Base-by-base conservation (phyloP, 1,284 basidiomycete species). In the Boletus sp. region DNA sequence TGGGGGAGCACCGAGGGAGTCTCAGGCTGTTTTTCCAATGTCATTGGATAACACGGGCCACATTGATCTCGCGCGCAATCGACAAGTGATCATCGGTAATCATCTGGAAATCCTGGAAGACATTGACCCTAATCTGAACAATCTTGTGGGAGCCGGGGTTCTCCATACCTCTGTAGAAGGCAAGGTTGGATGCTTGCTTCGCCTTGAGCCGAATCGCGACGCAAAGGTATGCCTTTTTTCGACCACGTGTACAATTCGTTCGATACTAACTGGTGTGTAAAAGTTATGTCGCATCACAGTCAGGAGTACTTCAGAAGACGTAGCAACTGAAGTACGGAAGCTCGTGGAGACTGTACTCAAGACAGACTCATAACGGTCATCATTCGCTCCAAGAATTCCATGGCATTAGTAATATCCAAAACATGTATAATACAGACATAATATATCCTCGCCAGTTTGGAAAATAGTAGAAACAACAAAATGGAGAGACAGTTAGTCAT, bases 221-320 rank as follows among this genome's bases (percentile, higher is more conserved):
- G 96, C 95, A 18, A 96, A 96, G 83, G 93, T 92, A 69, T 58
- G 80, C 2, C 29, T 54, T 57, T 24, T 51, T 46, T 45, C 22
- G 29, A 11, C 22, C 27, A 13, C 24, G 13, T 43, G 7, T 39
- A 20, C 44, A 27, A 18, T 50, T 42, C 35, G 7, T 39, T 52
- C 51, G 49, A 49, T 53, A 31, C 42, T 57, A 24, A 48, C 29
- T 35, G 18, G 8, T 54, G 11, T 35, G 64, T 57, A 55, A 62
- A 46, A 96, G 94, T 80, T 98, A 49, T 97, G 94, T 73, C 90
- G 97, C 53, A 73, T 99, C 60, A 99, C 97, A 9, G 83, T 98
- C 46, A 84, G 97, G 67, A 96, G 95, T 68, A 98, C 97, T 2
- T 98, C 96, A 57, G 96, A 96, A 72, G 82, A 89, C 37, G 94